phyloP scores from a whole-genome alignment of 106 monocot genomes.

The Dendrobium catenatum region DNA sequence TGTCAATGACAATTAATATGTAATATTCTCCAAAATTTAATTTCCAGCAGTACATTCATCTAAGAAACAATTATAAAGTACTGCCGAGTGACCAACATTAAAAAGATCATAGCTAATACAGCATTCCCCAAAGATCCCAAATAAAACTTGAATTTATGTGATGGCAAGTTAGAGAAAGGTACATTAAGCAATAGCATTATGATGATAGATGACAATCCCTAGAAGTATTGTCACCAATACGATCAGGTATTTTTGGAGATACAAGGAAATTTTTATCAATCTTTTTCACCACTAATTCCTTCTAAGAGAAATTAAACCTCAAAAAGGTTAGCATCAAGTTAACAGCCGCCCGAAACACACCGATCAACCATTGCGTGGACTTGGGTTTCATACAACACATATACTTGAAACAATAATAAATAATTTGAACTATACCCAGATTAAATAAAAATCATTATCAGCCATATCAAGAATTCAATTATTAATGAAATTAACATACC shows the following conservation, averaged over 20 bases:
- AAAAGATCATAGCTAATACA: too few species aligned
- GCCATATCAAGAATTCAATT: neutral
- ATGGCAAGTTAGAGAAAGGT: neutral
- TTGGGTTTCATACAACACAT: neutral
- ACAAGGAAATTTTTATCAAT: neutral
- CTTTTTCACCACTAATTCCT: neutral
- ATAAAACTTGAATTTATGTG: neutral
- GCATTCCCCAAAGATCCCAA: neutral
- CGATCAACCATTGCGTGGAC: neutral
- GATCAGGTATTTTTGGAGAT: neutral
- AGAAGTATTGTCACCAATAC: neutral
- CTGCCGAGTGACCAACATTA: too few species aligned
- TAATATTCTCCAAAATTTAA: neutral
- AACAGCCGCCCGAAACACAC: neutral
- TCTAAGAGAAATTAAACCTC: neutral
- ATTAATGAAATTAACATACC: neutral
- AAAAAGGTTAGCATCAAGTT: neutral
- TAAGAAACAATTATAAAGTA: too few species aligned
- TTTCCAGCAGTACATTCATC: neutral
- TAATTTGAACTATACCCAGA: too few species aligned
- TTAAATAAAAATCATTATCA: too few species aligned
- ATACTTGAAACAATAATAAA: too few species aligned
- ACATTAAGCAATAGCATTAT: neutral
- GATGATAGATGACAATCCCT: neutral
- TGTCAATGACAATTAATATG: neutral